phyloP scores from a whole-genome alignment of 176 grass and related monocot species.

The Rhynchospora tenuis region DNA sequence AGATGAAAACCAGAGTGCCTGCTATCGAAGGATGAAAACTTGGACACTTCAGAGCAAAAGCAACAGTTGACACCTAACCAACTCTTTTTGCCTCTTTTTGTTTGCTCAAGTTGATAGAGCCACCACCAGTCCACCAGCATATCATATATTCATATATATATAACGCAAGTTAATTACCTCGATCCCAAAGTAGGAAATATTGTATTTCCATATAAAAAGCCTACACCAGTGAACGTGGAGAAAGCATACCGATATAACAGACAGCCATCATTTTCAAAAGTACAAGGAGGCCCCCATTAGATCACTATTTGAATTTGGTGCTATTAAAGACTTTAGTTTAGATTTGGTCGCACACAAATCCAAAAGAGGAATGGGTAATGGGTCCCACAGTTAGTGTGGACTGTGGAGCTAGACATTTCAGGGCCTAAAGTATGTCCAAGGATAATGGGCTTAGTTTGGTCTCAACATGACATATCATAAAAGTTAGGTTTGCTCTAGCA shows the following conservation, averaged over 20 bases:
- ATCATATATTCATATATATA: not conserved
- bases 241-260: slow-evolving; percentile 28
- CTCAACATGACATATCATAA: slow-evolving; percentile 21
- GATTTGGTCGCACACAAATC: slow-evolving; percentile 23
- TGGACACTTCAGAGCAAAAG: not conserved
- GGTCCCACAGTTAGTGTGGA: slow-evolving; percentile 17
- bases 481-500: slow-evolving; percentile 23
- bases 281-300: slow-evolving; percentile 19
- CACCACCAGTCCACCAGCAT: not conserved
- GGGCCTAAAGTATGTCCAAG: slow-evolving; percentile 24
- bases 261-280: slow-evolving; percentile 36
- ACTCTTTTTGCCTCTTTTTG: not conserved
- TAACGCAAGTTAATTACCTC: not conserved
- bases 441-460: slow-evolving; percentile 21
- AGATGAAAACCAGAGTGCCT: not conserved
- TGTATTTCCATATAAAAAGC: slow-evolving; percentile 29
- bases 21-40: not conserved
- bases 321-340: slow-evolving; percentile 31
- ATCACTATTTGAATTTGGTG: slow-evolving; percentile 19
- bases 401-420: slow-evolving; percentile 12
- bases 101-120: not conserved
- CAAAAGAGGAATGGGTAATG: slow-evolving; percentile 30
- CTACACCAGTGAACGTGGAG: slow-evolving; percentile 28
- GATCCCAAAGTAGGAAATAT: slow-evolving; percentile 19
- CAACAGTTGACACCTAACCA: not conserved